phyloP scores from a whole-genome alignment of 2,329 filamentous ascomycete species.

The Moelleriella libera region DNA sequence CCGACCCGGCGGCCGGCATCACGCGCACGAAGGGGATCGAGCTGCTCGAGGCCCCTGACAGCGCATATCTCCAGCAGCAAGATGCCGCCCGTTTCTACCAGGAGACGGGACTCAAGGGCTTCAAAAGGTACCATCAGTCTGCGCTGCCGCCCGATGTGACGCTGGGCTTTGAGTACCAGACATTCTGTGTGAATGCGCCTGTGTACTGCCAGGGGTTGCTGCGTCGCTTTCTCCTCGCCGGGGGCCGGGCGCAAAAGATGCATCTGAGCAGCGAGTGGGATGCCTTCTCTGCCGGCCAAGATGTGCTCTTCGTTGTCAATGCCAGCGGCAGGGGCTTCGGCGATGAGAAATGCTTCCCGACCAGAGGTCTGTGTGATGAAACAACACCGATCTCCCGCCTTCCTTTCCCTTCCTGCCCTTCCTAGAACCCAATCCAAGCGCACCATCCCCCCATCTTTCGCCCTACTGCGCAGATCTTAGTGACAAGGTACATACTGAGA shows the following conservation, averaged over 20 bases:
- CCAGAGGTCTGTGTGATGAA: constrained; percentile 11
- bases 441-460: too few relatives aligned
- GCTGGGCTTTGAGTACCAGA: constrained; percentile 36
- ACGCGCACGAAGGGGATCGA: constrained; percentile 35
- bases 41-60: constrained; percentile 31
- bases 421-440: too few relatives aligned
- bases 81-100: constrained; percentile 10
- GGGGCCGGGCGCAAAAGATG: constrained; percentile 13
- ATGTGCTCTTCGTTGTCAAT: constrained; percentile 16
- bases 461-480: too few relatives aligned
- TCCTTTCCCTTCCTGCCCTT: not conserved
- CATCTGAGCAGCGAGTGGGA: constrained; percentile 18
- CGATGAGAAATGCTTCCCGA: constrained; percentile 18
- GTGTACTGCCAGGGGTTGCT: constrained; percentile 29
- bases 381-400: too few relatives aligned
- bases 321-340: constrained; percentile 19
- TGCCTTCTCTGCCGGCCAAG: constrained; percentile 10
- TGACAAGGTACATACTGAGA: too few relatives aligned
- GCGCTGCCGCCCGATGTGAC: constrained; percentile 27
- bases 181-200: constrained; percentile 40
- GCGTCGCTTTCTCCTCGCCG: constrained; percentile 15
- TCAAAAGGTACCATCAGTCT: constrained; percentile 11
- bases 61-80: constrained; percentile 20
- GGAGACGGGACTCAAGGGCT: constrained; percentile 15
- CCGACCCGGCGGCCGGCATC: constrained; percentile 25